Conservation (phyloP, 2,329 filamentous ascomycete genomes). For the Helotiales sp. region DNA sequence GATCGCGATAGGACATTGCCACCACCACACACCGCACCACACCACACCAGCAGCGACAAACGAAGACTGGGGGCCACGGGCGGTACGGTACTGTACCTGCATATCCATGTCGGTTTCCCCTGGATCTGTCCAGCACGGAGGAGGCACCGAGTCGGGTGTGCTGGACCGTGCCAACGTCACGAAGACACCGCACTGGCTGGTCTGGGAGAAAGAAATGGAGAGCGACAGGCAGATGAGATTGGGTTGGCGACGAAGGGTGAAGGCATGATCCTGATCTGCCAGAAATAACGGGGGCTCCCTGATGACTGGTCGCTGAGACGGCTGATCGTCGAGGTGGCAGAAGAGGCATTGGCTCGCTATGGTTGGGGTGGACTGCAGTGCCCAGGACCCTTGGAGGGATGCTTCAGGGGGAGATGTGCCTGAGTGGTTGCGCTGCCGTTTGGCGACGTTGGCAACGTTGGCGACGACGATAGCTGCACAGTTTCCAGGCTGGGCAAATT, state of each 20-base stretch:
- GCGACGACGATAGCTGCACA: slow-evolving; percentile 18
- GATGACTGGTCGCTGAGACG: slow-evolving; percentile 13
- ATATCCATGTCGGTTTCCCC: not conserved
- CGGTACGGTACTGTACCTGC: not conserved
- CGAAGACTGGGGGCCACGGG: not conserved
- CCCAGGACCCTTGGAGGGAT: too few relatives aligned
- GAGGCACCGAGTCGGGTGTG: not conserved
- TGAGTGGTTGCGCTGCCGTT: not conserved
- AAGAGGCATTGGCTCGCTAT: not conserved
- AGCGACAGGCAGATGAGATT: slow-evolving; percentile 9
- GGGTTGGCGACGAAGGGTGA: slow-evolving; percentile 13
- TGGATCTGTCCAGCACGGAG: not conserved
- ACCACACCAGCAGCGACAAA: too few relatives aligned
- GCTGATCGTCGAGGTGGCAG: slow-evolving; percentile 11
- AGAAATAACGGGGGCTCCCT: slow-evolving; percentile 7
- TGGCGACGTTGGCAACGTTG: too few relatives aligned
- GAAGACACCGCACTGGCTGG: slow-evolving; percentile 4
- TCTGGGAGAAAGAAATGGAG: slow-evolving; percentile 2
- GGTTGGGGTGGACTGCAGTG: not conserved
- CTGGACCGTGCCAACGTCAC: slow-evolving; percentile 4
- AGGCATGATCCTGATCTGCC: slow-evolving; percentile 17
- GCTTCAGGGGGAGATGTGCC: not conserved
- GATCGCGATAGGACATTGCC: slow-evolving; percentile 1
- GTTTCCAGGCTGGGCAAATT: slow-evolving; percentile 15
- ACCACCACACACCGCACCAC: too few relatives aligned